Percentiles rank a stretch among this genome's conserved stretches.
phyloP scores from a whole-genome alignment of 805 yeast species.

The Sporopachydermia quercuum region DNA sequence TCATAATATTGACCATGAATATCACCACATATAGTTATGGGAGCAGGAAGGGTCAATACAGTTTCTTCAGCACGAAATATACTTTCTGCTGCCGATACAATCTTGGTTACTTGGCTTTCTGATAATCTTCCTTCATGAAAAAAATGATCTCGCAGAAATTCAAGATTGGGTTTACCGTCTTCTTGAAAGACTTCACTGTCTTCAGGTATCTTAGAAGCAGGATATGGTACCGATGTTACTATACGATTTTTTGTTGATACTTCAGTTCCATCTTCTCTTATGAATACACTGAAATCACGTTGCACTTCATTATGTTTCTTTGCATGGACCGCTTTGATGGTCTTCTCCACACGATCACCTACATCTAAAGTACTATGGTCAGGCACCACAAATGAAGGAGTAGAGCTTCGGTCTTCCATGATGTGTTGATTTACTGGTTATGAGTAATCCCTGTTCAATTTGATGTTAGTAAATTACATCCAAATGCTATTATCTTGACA shows the following conservation, averaged over 20 bases:
- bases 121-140: conserved; percentile 66
- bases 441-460: no score
- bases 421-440: no score
- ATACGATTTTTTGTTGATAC: conserved; percentile 44
- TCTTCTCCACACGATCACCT: conserved; percentile 15
- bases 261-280: conserved; percentile 43
- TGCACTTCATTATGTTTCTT: conserved; percentile 14
- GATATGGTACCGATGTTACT: conserved; percentile 43
- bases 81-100: conserved; percentile 49
- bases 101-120: conserved; percentile 53
- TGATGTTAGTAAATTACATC: no score
- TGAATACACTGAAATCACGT: conserved; percentile 29
- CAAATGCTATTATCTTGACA: no score
- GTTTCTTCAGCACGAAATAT: conserved; percentile 62
- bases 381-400: not conserved
- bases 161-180: conserved; percentile 58
- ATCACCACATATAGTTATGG: conserved; percentile 93
- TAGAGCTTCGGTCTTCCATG: no score
- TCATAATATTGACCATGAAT: conserved; percentile 95
- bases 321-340: conserved; percentile 20
- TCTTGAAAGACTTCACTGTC: conserved; percentile 52
- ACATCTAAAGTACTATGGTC: not conserved
- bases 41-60: conserved; percentile 70
- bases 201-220: conserved; percentile 47
- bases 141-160: conserved; percentile 60